Base-by-base conservation (phyloP, 2,329 filamentous ascomycete species). In the Chrysosporium keratinophilum region DNA sequence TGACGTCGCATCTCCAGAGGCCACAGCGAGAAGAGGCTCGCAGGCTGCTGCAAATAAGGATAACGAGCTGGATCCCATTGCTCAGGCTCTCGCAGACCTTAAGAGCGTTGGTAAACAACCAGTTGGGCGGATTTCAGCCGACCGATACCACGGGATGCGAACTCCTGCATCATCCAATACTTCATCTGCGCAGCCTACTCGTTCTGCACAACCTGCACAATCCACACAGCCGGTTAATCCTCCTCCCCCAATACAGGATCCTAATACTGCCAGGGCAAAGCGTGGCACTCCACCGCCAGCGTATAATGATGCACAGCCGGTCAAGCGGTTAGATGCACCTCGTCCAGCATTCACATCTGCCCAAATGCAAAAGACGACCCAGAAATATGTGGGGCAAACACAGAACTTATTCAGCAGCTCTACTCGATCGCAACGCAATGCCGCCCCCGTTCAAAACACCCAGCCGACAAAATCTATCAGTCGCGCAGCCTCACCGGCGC, bases 331-430 rank as follows among this genome's bases (percentile, higher is more conserved):
- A 3, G 93, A 89, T 52, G 87, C 91, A 11, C 94, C 93, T 1
- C 85, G 91, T 55, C 89, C 91, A 1, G 93, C 93, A 1, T 88
- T 94, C 57, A 98, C 94, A 0, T 87, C 88, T 3, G 87, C 85
- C 58, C 88, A 93, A 46, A 98, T 98, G 94, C 88, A 95, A 65
- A 87, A 95, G 68, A 88, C 90, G 3, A 93, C 89, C 0, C 85
- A 94, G 62, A 89, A 89, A 69, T 96, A 91, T 64, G 82, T 86
- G 19, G 81, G 83, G 44, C 87, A 96, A 68, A 88, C 87, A 2
- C 81, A 88, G 42, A 88, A 79, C 63, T 84, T 96, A 74, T 93
- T 94, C 28, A 60, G 51, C 40, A 57, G 47, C 49, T 46, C 52
- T 66, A 68, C 44, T 67, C 67, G 23, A 72, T 43, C 37, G n/a